Base-by-base conservation (phyloP, 306 rosid genomes). In the Senna siamea region DNA sequence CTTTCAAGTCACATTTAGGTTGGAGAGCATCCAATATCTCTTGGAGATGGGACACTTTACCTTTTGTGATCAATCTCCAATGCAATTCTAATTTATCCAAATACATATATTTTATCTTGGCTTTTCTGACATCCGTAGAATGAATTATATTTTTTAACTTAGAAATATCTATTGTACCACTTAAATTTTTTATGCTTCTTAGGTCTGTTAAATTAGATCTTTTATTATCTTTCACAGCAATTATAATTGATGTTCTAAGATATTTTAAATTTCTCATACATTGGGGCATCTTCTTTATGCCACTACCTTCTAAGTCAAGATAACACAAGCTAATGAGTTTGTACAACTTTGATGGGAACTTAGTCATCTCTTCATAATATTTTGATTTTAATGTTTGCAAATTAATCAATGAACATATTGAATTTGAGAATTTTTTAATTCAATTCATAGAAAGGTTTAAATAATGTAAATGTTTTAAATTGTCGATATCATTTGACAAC, bases 71-170 rank as follows among this genome's bases (percentile, higher is more conserved):
- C 1, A 10, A 11, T 18, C 32, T 4, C 58, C 57, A 73, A 0
- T 40, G 0, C 63, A 74, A 19, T 15, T 3, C 0, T 15, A 74
- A 34, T 5, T 41, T 35, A 15, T 69, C 66, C 5, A 80, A 7
- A 62, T 69, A 18, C 22, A 19, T 35, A 22, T 60, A 54, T 61
- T n/a, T n/a, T n/a, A n/a, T n/a, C n/a, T n/a, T n/a, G n/a, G n/a
- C n/a, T n/a, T n/a, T n/a, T n/a, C n/a, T n/a, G 2, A n/a, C n/a
- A n/a, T n/a, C n/a, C n/a, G n/a, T n/a, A n/a, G n/a, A n/a, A n/a
- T n/a, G n/a, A n/a, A n/a, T n/a, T n/a, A n/a, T n/a, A n/a, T n/a
- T 60, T n/a, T 13, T 51, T 26, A 38, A 52, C 63, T 32, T 38
- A 18, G 13, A 74, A 10, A n/a, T n/a, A n/a, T n/a, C n/a, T n/a